phyloP scores from a whole-genome alignment of 495 filamentous ascomycete species.

The Penicillium waksmanii region DNA sequence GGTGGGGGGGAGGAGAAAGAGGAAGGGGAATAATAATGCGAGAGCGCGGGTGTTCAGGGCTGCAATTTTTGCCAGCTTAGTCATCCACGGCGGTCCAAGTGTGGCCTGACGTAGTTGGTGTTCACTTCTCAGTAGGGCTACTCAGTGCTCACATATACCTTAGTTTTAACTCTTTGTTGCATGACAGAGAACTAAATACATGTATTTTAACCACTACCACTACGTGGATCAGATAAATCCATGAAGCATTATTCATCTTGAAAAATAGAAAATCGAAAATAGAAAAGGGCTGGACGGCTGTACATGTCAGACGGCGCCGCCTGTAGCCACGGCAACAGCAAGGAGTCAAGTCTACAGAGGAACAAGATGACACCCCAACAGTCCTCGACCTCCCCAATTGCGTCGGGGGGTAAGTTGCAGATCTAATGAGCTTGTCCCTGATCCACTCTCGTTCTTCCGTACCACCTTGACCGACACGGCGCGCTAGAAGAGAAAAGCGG shows the following conservation, averaged over 20 bases:
- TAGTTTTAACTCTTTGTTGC: too few relatives aligned
- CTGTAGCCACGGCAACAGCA: conserved; percentile 18
- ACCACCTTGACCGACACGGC: conserved; percentile 71
- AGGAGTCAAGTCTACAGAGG: conserved; percentile 53
- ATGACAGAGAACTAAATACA: too few relatives aligned
- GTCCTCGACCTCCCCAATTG: conserved; percentile 86
- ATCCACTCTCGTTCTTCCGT: conserved; percentile 47
- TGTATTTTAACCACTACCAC: too few relatives aligned
- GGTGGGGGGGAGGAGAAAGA: conserved; percentile 13
- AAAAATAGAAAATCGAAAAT: neutral
- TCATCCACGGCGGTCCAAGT: neutral
- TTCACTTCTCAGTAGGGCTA: conserved; percentile 1
- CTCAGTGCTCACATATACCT: too few relatives aligned
- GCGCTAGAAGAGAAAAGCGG: conserved; percentile 44
- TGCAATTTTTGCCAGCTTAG: conserved; percentile 2
- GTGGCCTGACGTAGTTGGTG: conserved; percentile 3
- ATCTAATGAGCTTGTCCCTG: conserved; percentile 57
- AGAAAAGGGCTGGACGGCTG: neutral
- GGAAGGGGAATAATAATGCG: conserved; percentile 4
- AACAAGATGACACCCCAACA: conserved; percentile 86
- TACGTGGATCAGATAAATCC: neutral
- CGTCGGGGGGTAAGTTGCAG: conserved; percentile 72
- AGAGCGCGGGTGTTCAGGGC: neutral
- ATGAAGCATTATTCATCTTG: conserved; percentile 14
- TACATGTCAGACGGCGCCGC: neutral